Conservation (phyloP, 169 alveolate genomes). For the Theileria sp. region DNA sequence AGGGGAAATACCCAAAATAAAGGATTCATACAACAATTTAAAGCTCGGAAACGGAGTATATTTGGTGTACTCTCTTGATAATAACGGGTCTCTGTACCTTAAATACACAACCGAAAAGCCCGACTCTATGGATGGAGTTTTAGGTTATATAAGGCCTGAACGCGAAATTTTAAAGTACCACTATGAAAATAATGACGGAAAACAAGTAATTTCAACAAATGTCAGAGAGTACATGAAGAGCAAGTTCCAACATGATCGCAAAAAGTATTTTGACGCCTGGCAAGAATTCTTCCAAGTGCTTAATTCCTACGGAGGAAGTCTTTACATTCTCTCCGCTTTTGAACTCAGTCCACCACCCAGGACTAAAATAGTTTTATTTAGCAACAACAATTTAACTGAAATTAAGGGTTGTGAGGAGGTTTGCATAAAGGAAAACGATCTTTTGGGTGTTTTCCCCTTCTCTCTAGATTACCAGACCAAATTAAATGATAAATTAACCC, state of each 20-base stretch:
- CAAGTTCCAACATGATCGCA: slow-evolving; percentile 68
- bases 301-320: slow-evolving; percentile 52
- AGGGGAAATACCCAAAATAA: slow-evolving; percentile 37
- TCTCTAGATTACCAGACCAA: slow-evolving; percentile 20
- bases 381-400: neutral
- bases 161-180: slow-evolving; percentile 63
- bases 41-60: slow-evolving; percentile 50
- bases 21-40: slow-evolving; percentile 24
- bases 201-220: slow-evolving; percentile 49
- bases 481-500: neutral
- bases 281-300: slow-evolving; percentile 61
- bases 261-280: slow-evolving; percentile 69
- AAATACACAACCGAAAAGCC: slow-evolving; percentile 30
- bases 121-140: slow-evolving; percentile 32
- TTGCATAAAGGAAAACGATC: slow-evolving; percentile 3
- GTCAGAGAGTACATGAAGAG: slow-evolving; percentile 66
- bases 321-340: slow-evolving; percentile 71
- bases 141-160: slow-evolving; percentile 60
- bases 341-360: slow-evolving; percentile 74
- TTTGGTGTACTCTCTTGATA: slow-evolving; percentile 41
- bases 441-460: slow-evolving; percentile 13
- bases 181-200: slow-evolving; percentile 58
- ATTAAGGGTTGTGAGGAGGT: neutral
- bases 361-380: slow-evolving; percentile 25
- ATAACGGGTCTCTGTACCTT: slow-evolving; percentile 42